These are phyloP conservation scores for Ascochyta clinopodiicola DNA, from an alignment of 2,329 filamentous ascomycete species.

Conservation along the genomic window DNA sequence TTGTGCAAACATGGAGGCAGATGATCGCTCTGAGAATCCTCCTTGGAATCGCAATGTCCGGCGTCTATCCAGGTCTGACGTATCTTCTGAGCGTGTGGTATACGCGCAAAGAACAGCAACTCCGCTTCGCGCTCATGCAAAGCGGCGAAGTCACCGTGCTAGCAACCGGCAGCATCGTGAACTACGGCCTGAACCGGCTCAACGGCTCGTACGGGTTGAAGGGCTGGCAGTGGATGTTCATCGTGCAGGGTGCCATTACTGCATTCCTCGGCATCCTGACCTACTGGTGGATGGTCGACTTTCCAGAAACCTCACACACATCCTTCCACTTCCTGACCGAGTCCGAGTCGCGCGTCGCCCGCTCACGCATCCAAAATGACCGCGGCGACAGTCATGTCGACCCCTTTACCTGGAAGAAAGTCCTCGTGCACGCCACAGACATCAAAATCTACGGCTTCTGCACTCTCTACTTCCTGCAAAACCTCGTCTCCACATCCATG, in stretches of 20 bases:
- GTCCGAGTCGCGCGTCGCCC: slow-evolving; percentile 62
- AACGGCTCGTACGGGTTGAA: slow-evolving; percentile 62
- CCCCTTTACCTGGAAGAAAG: slow-evolving; percentile 61
- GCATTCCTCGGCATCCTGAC: slow-evolving; percentile 64
- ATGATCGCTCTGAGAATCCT: slow-evolving; percentile 73
- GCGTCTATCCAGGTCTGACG: slow-evolving; percentile 51
- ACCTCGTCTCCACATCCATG: slow-evolving; percentile 69
- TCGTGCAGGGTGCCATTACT: slow-evolving; percentile 69
- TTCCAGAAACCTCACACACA: slow-evolving; percentile 65
- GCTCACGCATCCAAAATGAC: slow-evolving; percentile 65
- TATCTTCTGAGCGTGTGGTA: slow-evolving; percentile 70
- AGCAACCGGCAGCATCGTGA: slow-evolving; percentile 70
- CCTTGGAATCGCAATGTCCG: slow-evolving; percentile 67
- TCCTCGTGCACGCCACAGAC: slow-evolving; percentile 65
- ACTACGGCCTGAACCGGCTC: slow-evolving; percentile 71
- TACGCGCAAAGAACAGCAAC: slow-evolving; percentile 68
- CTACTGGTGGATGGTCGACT: slow-evolving; percentile 75
- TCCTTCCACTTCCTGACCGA: slow-evolving; percentile 65
- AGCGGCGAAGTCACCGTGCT: slow-evolving; percentile 69
- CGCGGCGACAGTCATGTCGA: slow-evolving; percentile 66
- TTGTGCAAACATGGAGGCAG: slow-evolving; percentile 70
- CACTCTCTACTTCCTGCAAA: slow-evolving; percentile 69
- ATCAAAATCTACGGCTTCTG: slow-evolving; percentile 70
- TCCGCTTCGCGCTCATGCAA: slow-evolving; percentile 70
- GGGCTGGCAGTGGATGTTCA: slow-evolving; percentile 74